Percentiles rank a stretch among this genome's conserved stretches.
These are phyloP conservation scores for Tricholomella constricta DNA, from an alignment of 768 basidiomycete genomes.

Conservation along the genomic window DNA sequence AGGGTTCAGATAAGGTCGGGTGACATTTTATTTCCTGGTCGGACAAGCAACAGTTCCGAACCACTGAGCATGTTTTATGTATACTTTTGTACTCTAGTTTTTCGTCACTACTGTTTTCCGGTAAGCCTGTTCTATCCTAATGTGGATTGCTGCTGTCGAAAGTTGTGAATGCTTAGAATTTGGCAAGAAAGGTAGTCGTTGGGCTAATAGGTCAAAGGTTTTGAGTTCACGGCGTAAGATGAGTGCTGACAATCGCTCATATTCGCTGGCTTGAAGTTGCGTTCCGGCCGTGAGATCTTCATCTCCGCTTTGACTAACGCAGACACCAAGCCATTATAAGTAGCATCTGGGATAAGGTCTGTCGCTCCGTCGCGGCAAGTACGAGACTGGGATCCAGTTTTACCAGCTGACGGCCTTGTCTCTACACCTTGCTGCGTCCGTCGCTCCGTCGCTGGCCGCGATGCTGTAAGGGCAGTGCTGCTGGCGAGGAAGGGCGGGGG, in stretches of 20 bases:
- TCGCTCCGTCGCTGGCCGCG: too few species aligned
- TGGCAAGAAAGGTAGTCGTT: too few species aligned
- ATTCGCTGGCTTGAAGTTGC: conserved; percentile 8
- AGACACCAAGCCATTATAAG: background rate
- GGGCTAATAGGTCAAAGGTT: too few species aligned
- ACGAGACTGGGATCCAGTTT: background rate
- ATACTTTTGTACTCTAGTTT: conserved; percentile 17
- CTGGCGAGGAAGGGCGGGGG: too few species aligned
- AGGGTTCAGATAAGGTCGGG: conserved; percentile 25
- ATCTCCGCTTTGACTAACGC: conserved; percentile 5
- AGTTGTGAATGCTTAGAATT: too few species aligned
- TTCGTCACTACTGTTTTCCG: background rate
- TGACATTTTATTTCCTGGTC: conserved; percentile 9
- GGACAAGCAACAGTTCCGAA: conserved; percentile 7
- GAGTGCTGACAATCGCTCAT: too few species aligned
- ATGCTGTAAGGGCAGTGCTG: too few species aligned
- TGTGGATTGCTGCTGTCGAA: background rate
- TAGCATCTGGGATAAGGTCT: background rate
- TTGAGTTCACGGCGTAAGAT: too few species aligned
- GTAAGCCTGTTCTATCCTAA: background rate
- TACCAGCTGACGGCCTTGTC: too few species aligned
- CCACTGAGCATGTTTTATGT: conserved; percentile 10
- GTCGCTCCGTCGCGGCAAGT: background rate
- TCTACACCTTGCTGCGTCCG: too few species aligned
- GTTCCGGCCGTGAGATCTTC: conserved; percentile 5